These are phyloP conservation scores for Claviceps maximensis DNA, from an alignment of 2,329 filamentous ascomycete species.

Conservation along the genomic window DNA sequence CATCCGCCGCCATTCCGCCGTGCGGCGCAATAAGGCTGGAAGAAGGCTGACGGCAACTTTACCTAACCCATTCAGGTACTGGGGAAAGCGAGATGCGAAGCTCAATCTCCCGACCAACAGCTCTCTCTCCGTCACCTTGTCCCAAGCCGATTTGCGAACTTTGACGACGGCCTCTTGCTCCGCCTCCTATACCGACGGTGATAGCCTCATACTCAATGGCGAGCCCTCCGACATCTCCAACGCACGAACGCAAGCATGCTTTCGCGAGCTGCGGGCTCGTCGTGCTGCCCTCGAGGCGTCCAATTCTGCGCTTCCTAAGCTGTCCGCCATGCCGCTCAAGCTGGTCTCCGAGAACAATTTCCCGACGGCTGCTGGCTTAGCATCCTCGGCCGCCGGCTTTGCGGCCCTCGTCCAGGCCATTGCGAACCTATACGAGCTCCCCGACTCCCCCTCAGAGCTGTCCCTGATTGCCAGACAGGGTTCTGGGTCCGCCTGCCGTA, in stretches of 20 bases:
- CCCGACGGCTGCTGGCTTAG: slow-evolving; percentile 86
- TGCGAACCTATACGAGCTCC: slow-evolving; percentile 80
- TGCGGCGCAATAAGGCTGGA: not conserved
- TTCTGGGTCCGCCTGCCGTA: slow-evolving; percentile 86
- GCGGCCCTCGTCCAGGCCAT: slow-evolving; percentile 69
- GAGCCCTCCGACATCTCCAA: slow-evolving; percentile 71
- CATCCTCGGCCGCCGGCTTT: slow-evolving; percentile 57
- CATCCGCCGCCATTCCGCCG: not conserved
- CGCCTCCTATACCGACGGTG: slow-evolving; percentile 46
- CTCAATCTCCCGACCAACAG: slow-evolving; percentile 97
- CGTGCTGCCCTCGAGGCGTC: slow-evolving; percentile 61
- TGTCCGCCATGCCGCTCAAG: slow-evolving; percentile 63
- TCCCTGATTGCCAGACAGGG: slow-evolving; percentile 85
- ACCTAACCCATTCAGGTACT: slow-evolving; percentile 50
- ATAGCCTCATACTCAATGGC: slow-evolving; percentile 76
- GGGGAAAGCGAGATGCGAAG: slow-evolving; percentile 90
- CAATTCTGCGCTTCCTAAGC: slow-evolving; percentile 64
- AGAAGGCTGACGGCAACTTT: slow-evolving; percentile 1
- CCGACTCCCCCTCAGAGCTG: slow-evolving; percentile 67
- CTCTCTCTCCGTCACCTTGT: slow-evolving; percentile 91
- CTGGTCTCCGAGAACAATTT: slow-evolving; percentile 98
- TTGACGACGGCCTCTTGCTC: slow-evolving; percentile 94
- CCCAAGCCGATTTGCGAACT: slow-evolving; percentile 84
- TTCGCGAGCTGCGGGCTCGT: slow-evolving; percentile 69
- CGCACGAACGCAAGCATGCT: slow-evolving; percentile 86